Base-by-base conservation (phyloP, 2,329 filamentous ascomycete species). In the Neopestalotiopsis clavispora region DNA sequence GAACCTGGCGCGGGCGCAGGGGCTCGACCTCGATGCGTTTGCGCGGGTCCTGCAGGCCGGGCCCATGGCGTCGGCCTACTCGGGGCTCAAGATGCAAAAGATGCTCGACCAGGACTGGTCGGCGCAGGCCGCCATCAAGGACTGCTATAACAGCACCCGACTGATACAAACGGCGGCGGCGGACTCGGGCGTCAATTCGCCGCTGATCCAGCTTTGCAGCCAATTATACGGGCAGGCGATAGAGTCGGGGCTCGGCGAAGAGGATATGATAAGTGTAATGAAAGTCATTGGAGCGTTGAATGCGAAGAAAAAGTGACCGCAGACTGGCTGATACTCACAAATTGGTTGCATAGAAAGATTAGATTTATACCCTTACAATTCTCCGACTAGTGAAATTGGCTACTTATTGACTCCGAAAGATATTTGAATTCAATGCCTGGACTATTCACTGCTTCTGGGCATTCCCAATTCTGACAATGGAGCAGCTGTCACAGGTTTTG, bases 1-100 rank as follows among this genome's bases (percentile, higher is more conserved):
- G 72, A 76, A 75, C 66, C 72, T 80, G 1, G 78, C 78, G 0
- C 64, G 66, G 13, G 76, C 75, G 2, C 78, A 79, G 62, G 77
- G 77, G 2, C 72, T 80, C 1, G 70, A 80, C 38, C 68, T 77
- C 14, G 71, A 73, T 12, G 74, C 77, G 0, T 74, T 80, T 23
- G 74, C 71, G 0, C 59, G 74, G 20, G 77, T 78, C 13, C 70
- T 80, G 7, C 72, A 77, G 49, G 76, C 76, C 1, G 74, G 77
- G 0, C 78, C 75, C 0, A 72, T 78, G 74, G 75, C 77, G 3
- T 80, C 79, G 0, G 68, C 75, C 0, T 79, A 79, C 65, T 73
- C 74, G 3, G 75, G 67, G 14, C 52, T 75, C 13, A 80, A 80
- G 69, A 70, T 78, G 4, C 68, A 68, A 7, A 80, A 80, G 71